Conservation (phyloP, 495 filamentous ascomycete species). For the Podospora didyma region DNA sequence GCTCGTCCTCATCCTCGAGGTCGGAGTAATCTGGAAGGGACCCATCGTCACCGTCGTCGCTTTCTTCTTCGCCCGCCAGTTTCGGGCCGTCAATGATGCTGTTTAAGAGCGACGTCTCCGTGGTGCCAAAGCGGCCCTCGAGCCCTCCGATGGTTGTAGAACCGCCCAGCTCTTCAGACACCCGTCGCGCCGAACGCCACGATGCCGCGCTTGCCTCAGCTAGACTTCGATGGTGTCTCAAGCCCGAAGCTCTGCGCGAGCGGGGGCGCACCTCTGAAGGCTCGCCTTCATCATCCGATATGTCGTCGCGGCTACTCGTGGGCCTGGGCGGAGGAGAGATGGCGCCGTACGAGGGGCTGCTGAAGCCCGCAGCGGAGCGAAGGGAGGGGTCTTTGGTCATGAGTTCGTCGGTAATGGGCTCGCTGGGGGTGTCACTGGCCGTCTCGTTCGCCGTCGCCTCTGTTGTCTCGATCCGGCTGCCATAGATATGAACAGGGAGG, state of each 20-base stretch:
- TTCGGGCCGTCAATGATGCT: conserved; percentile 27
- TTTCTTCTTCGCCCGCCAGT: conserved; percentile 19
- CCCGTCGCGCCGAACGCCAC: conserved; percentile 15
- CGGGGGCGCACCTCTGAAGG: background rate
- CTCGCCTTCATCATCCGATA: background rate
- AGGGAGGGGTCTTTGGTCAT: conserved; percentile 58
- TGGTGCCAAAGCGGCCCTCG: conserved; percentile 42
- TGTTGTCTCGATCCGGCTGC: conserved; percentile 5
- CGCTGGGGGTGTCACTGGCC: background rate
- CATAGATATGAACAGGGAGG: conserved; percentile 7
- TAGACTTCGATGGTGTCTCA: conserved; percentile 12
- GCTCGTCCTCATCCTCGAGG: conserved; percentile 31
- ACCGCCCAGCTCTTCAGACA: conserved; percentile 39
- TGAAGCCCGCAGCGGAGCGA: conserved; percentile 55
- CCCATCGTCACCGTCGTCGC: conserved; percentile 18
- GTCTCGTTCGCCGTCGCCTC: conserved; percentile 7
- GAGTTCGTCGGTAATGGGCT: conserved; percentile 13
- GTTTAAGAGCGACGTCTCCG: conserved; percentile 36
- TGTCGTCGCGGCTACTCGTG: conserved; percentile 5
- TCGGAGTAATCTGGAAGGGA: conserved; percentile 10
- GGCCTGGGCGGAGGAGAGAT: conserved; percentile 31
- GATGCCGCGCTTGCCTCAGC: conserved; percentile 13
- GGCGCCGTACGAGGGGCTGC: conserved; percentile 55
- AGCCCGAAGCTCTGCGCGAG: background rate
- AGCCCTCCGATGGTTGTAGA: conserved; percentile 38